These are phyloP conservation scores for Madurella fahalii DNA, from an alignment of 2,329 filamentous ascomycete genomes.

Conservation along the genomic window DNA sequence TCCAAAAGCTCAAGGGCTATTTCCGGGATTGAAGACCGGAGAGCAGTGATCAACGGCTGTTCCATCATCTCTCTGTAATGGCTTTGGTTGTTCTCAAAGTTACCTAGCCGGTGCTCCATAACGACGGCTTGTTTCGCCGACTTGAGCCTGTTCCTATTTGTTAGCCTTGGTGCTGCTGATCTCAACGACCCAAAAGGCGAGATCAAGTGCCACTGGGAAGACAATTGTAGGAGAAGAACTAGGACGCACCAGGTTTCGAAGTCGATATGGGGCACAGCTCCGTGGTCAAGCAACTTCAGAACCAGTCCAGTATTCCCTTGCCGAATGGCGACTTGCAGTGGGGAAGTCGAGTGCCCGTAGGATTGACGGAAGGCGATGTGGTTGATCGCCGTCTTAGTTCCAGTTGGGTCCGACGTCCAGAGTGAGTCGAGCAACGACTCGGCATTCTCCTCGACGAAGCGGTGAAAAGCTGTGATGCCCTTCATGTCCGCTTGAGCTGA, in stretches of 20 bases:
- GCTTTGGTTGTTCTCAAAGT: constrained; percentile 45
- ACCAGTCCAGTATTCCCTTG: constrained; percentile 50
- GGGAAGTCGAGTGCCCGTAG: constrained; percentile 31
- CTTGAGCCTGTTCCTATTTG: constrained; percentile 42
- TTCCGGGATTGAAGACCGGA: constrained; percentile 42
- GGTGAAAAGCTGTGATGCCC: constrained; percentile 63
- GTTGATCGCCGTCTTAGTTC: constrained; percentile 61
- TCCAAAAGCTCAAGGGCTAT: constrained; percentile 57
- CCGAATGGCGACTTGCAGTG: constrained; percentile 55
- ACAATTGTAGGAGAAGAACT: not conserved
- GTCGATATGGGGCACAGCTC: constrained; percentile 56
- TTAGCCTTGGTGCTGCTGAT: not conserved
- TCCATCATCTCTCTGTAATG: constrained; percentile 45
- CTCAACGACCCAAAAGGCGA: not conserved
- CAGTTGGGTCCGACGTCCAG: constrained; percentile 54
- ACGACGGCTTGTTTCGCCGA: constrained; percentile 44
- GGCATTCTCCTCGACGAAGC: constrained; percentile 52
- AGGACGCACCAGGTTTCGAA: constrained; percentile 52
- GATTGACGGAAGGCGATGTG: constrained; percentile 48
- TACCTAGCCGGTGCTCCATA: constrained; percentile 35
- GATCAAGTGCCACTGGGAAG: not conserved
- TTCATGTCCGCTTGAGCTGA: constrained; percentile 66
- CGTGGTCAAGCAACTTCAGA: constrained; percentile 58
- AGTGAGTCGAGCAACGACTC: constrained; percentile 46
- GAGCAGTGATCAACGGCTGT: constrained; percentile 66